phyloP scores from a whole-genome alignment of 108 stramenopile genomes.

The Skeletonema menzelii region DNA sequence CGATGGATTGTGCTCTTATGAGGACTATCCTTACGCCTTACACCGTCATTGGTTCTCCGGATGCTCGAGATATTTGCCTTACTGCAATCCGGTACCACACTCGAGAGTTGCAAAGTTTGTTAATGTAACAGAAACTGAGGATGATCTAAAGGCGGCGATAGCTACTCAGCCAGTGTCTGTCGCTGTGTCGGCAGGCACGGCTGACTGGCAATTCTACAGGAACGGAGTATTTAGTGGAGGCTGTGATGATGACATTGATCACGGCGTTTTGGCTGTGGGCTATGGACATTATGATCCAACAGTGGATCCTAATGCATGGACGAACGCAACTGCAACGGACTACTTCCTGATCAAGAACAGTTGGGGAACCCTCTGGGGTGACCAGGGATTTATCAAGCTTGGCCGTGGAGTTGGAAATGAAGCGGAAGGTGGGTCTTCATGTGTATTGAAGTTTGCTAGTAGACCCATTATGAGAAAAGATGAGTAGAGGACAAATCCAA shows the following conservation, averaged over 20 bases:
- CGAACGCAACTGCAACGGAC: conserved; percentile 13
- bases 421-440: conserved; percentile 29
- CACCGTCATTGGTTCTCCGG: conserved; percentile 49
- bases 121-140: conserved; percentile 72
- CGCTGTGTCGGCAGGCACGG: conserved; percentile 77
- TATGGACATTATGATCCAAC: conserved; percentile 88
- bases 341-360: conserved; percentile 62
- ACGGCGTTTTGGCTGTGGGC: conserved; percentile 95
- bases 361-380: conserved; percentile 90
- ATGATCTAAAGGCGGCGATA: conserved; percentile 71
- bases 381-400: conserved; percentile 66
- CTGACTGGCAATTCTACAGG: conserved; percentile 96
- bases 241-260: conserved; percentile 88
- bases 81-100: conserved; percentile 78
- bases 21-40: conserved; percentile 88
- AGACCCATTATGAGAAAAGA: conserved; percentile 33
- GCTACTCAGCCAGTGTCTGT: conserved; percentile 80
- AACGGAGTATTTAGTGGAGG: conserved; percentile 82
- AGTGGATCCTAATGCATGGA: conserved; percentile 43
- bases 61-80: conserved; percentile 62
- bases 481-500: background rate
- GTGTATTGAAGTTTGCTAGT: conserved; percentile 22
- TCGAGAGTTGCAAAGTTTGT: conserved; percentile 71
- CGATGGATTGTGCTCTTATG: conserved; percentile 84
- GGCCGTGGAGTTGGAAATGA: conserved; percentile 30